phyloP scores from a whole-genome alignment of 2,329 filamentous ascomycete genomes.

The Neofusicoccum ribis region DNA sequence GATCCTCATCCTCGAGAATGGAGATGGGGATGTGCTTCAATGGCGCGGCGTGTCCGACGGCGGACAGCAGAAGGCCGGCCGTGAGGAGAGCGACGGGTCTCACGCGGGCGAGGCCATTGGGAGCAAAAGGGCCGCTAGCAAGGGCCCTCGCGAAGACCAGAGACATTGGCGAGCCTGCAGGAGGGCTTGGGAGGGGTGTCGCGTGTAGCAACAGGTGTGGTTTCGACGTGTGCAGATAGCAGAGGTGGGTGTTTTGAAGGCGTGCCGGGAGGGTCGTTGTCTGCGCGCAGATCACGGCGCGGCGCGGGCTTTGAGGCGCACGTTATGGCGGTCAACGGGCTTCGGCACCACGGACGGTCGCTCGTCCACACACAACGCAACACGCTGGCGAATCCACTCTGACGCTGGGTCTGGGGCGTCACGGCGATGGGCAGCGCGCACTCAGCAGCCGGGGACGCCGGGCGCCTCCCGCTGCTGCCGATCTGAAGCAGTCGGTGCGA shows the following conservation, averaged over 20 bases:
- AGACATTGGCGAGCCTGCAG: conserved; percentile 19
- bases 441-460: neutral
- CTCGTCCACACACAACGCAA: neutral
- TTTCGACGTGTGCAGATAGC: neutral
- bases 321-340: conserved; percentile 3
- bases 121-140: conserved; percentile 18
- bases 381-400: conserved; percentile 13
- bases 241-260: conserved; percentile 11
- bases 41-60: conserved; percentile 36
- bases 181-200: conserved; percentile 1
- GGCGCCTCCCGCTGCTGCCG: neutral
- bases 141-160: conserved; percentile 17
- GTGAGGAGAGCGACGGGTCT: conserved; percentile 30
- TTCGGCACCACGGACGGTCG: neutral
- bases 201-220: neutral
- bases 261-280: conserved; percentile 5
- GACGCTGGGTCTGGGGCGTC: neutral
- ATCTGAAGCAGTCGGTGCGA: neutral
- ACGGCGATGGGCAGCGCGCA: neutral
- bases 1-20: conserved; percentile 31
- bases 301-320: conserved; percentile 5
- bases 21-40: conserved; percentile 29
- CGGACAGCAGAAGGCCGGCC: conserved; percentile 32
- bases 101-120: conserved; percentile 33
- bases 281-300: neutral